Evolutionary conservation across 176 grass and related monocot species (phyloP).

Genomic region (Paspalum vaginatum): DNA sequence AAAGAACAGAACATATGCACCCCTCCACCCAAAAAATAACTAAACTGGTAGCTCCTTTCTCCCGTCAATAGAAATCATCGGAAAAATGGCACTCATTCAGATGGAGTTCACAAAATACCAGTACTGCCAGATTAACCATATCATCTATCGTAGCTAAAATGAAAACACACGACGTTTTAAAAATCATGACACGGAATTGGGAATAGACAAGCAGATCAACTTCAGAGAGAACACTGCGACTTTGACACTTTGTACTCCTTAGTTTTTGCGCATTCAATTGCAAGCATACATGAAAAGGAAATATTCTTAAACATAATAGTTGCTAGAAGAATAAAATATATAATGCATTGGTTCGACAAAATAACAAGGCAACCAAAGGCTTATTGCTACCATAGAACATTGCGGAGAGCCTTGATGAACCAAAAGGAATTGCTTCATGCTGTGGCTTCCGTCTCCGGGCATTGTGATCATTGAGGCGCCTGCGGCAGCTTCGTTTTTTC

Average conservation of each 20-base stretch:
- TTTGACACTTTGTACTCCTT: not conserved
- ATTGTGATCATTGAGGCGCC: constrained; percentile 94
- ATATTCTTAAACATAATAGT: constrained; percentile 3
- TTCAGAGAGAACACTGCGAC: not conserved
- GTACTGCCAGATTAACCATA: not conserved
- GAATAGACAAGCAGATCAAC: constrained; percentile 8
- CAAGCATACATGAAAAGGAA: not conserved
- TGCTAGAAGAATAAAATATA: not conserved
- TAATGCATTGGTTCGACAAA: constrained; percentile 25
- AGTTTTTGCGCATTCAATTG: constrained; percentile 9
- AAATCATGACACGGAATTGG: not conserved
- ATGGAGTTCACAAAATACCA: not conserved
- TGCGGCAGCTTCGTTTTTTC: constrained; percentile 89
- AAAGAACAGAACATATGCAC: not conserved
- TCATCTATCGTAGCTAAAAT: not conserved
- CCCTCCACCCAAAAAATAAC: not conserved
- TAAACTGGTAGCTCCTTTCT: constrained; percentile 20
- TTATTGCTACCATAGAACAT: constrained; percentile 69
- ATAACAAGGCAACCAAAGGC: constrained; percentile 22
- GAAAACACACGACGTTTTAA: not conserved
- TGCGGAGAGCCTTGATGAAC: constrained; percentile 63
- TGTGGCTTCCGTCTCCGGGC: constrained; percentile 84
- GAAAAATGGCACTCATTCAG: constrained; percentile 7
- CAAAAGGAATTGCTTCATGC: constrained; percentile 69
- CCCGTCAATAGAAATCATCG: not conserved